phyloP scores from a whole-genome alignment of 2,329 filamentous ascomycete genomes.

The Fusarium paranaense region DNA sequence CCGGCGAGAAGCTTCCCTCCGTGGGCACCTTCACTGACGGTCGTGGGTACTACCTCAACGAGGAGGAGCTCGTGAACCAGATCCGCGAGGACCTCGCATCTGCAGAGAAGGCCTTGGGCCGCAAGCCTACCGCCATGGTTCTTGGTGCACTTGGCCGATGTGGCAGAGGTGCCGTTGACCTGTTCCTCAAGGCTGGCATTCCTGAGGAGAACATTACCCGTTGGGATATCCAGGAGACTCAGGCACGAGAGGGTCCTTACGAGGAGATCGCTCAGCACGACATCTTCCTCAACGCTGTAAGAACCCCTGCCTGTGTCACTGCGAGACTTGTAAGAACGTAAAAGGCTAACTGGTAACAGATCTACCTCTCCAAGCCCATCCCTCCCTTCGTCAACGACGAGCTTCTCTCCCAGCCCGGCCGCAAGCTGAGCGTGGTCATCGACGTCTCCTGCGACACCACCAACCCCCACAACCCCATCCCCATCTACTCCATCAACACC shows the following conservation, averaged over 20 bases:
- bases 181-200: slow-evolving; percentile 77
- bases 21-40: slow-evolving; percentile 49
- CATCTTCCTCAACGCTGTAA: slow-evolving; percentile 77
- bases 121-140: slow-evolving; percentile 80
- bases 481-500: slow-evolving; percentile 86
- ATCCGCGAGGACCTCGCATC: slow-evolving; percentile 62
- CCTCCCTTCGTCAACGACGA: slow-evolving; percentile 83
- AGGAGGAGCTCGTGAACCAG: slow-evolving; percentile 64
- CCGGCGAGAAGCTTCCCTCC: slow-evolving; percentile 72
- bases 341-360: slow-evolving; percentile 52
- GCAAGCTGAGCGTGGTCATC: slow-evolving; percentile 83
- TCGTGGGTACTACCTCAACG: slow-evolving; percentile 78
- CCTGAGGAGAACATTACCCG: slow-evolving; percentile 58
- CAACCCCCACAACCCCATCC: slow-evolving; percentile 77
- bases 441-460: slow-evolving; percentile 83
- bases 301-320: not conserved
- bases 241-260: slow-evolving; percentile 76
- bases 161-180: slow-evolving; percentile 84
- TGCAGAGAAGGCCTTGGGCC: slow-evolving; percentile 77
- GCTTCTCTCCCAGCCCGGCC: slow-evolving; percentile 70
- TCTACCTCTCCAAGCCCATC: slow-evolving; percentile 80
- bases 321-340: not conserved
- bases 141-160: slow-evolving; percentile 89
- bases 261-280: slow-evolving; percentile 80
- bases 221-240: slow-evolving; percentile 84